Evolutionary conservation across 2,329 filamentous ascomycete species (phyloP).

Genomic region (Cercospora sp.): DNA sequence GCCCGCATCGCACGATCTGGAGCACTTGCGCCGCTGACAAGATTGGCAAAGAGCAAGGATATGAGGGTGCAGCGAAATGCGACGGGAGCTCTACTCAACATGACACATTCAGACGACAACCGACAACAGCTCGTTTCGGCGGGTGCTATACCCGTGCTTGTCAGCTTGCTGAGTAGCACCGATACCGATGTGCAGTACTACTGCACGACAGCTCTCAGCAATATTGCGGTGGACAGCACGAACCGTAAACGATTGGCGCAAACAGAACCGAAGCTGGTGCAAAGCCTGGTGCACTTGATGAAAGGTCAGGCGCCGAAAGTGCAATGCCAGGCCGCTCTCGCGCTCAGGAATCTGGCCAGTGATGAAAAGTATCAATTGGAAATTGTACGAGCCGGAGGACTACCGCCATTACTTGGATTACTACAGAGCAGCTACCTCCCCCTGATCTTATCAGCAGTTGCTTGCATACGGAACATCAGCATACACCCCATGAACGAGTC

Average conservation of each 20-base stretch:
- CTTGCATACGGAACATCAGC: constrained; percentile 97
- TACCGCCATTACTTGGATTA: constrained; percentile 81
- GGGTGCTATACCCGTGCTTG: constrained; percentile 94
- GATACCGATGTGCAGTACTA: constrained; percentile 99
- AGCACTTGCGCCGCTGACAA: constrained; percentile 84
- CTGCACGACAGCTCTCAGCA: constrained; percentile 96
- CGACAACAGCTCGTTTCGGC: constrained; percentile 95
- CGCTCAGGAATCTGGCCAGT: constrained; percentile 90
- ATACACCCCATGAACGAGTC: constrained; percentile 98
- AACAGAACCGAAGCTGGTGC: constrained; percentile 86
- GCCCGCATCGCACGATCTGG: constrained; percentile 96
- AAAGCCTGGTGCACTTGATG: constrained; percentile 94
- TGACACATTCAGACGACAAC: constrained; percentile 99
- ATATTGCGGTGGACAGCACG: constrained; percentile 90
- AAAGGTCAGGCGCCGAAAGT: constrained; percentile 96
- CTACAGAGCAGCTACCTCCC: constrained; percentile 94
- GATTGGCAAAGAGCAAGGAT: constrained; percentile 93
- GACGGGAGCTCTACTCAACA: constrained; percentile 92
- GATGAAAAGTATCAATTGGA: constrained; percentile 99
- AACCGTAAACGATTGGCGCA: constrained; percentile 90
- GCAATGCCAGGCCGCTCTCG: constrained; percentile 93
- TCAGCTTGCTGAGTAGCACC: constrained; percentile 86
- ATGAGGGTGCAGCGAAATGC: constrained; percentile 98
- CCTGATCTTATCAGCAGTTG: constrained; percentile 92
- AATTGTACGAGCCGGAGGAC: constrained; percentile 85